phyloP scores from a whole-genome alignment of 108 stramenopile genomes.

The Stephanodiscus minutulus region DNA sequence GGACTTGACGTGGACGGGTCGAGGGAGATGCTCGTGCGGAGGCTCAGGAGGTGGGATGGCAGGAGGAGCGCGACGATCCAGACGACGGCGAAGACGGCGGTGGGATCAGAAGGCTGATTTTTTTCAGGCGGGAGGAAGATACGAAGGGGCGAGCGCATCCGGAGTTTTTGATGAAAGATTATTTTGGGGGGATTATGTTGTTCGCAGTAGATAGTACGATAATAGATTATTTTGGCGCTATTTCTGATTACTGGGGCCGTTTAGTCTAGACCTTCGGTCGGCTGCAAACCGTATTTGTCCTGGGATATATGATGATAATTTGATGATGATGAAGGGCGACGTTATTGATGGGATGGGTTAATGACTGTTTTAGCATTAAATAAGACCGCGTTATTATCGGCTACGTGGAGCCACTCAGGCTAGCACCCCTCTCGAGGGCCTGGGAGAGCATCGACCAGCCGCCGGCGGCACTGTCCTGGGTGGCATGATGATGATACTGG shows the following conservation, averaged over 20 bases:
- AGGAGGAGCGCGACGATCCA: not conserved
- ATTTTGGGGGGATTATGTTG: no score
- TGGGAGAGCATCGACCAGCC: not conserved
- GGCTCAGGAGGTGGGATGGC: not conserved
- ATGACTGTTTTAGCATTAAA: not conserved
- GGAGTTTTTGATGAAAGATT: no score
- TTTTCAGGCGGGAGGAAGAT: no score
- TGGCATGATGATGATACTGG: not conserved
- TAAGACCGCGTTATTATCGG: not conserved
- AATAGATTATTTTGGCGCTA: no score
- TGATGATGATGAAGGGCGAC: not conserved
- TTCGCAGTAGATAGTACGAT: no score
- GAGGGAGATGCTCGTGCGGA: slow-evolving; percentile 32
- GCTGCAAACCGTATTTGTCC: not conserved
- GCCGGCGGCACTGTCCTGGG: not conserved
- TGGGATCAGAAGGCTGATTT: not conserved
- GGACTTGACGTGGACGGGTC: slow-evolving; percentile 48
- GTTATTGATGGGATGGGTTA: not conserved
- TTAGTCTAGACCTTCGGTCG: no score
- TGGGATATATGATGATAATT: not conserved
- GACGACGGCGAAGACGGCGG: not conserved
- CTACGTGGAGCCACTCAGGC: not conserved
- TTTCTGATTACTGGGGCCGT: no score
- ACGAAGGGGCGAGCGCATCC: no score
- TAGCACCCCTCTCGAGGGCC: not conserved